A percentile compares a stretch with the other conserved stretches of the same genome.
Conservation (phyloP, 805 yeast species). For the Saccharomycopsis schoenii region DNA sequence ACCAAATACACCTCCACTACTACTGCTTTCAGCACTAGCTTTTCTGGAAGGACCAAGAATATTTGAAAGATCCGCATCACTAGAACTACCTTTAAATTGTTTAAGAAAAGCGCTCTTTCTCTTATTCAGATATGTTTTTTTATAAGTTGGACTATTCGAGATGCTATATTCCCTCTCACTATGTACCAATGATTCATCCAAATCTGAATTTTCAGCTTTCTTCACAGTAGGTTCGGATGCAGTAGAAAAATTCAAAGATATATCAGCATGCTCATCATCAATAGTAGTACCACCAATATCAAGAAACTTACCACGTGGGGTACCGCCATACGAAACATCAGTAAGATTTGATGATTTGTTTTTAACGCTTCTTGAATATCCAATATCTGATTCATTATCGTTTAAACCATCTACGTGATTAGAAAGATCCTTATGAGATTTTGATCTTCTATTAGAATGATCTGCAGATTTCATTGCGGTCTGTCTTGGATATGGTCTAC, state of each 20-base stretch:
- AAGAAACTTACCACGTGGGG: not conserved
- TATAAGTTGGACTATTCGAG: not conserved
- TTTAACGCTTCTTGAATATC: not conserved
- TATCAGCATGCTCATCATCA: not conserved
- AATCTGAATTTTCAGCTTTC: not conserved
- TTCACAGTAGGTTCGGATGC: not conserved
- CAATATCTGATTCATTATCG: not conserved
- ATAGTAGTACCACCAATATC: not conserved
- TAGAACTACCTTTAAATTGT: not conserved
- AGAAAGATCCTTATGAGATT: not conserved
- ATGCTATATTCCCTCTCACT: not conserved
- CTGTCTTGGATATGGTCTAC: not conserved
- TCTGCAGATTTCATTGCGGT: not conserved
- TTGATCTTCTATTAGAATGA: not conserved
- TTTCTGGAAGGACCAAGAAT: not conserved
- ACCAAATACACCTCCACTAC: not conserved
- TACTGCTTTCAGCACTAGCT: not conserved
- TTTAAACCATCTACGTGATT: not conserved
- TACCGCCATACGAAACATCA: not conserved
- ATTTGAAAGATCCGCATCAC: not conserved
- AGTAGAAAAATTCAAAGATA: not conserved
- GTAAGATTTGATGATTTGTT: not conserved
- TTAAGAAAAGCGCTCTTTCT: not conserved
- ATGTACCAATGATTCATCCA: not conserved
- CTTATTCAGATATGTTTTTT: not conserved